phyloP scores from a whole-genome alignment of 495 filamentous ascomycete species.

The Penicillium macrosclerotiorum region DNA sequence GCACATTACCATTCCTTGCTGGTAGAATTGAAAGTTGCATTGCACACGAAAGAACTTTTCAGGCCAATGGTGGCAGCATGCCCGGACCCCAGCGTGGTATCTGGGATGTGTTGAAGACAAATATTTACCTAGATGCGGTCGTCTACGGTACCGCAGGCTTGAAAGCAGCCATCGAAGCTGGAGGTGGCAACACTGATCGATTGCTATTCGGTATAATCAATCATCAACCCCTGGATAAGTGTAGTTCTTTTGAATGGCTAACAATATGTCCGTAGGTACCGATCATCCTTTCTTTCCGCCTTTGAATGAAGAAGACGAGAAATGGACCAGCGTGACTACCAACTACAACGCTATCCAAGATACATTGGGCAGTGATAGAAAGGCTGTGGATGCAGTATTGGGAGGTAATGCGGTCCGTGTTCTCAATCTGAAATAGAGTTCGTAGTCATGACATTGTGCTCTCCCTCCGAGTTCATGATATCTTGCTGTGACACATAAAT shows the following conservation, averaged over 20 bases:
- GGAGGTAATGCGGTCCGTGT: constrained; percentile 70
- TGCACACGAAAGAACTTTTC: constrained; percentile 69
- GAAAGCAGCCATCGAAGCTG: constrained; percentile 61
- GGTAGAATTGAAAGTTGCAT: constrained; percentile 88
- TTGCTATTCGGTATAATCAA: constrained; percentile 66
- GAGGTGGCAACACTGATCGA: constrained; percentile 56
- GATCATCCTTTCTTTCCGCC: constrained; percentile 97
- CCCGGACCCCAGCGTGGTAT: constrained; percentile 56
- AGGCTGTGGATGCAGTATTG: constrained; percentile 52
- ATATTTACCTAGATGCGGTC: constrained; percentile 89
- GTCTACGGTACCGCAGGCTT: constrained; percentile 74
- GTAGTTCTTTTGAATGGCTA: constrained; percentile 1
- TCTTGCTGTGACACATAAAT: not conserved
- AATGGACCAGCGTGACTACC: constrained; percentile 80
- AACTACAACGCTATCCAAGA: constrained; percentile 71
- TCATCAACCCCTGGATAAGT: not conserved
- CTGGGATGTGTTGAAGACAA: constrained; percentile 81
- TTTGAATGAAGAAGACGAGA: constrained; percentile 53
- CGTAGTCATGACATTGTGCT: not conserved
- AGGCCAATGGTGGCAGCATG: constrained; percentile 48
- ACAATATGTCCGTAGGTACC: constrained; percentile 55
- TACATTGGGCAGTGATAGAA: constrained; percentile 53
- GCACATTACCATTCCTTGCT: constrained; percentile 84
- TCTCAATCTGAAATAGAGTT: constrained; percentile 49
- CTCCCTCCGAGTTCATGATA: not conserved